phyloP scores from a whole-genome alignment of 1,284 basidiomycete species.

The Apiotrichum gamsii region DNA sequence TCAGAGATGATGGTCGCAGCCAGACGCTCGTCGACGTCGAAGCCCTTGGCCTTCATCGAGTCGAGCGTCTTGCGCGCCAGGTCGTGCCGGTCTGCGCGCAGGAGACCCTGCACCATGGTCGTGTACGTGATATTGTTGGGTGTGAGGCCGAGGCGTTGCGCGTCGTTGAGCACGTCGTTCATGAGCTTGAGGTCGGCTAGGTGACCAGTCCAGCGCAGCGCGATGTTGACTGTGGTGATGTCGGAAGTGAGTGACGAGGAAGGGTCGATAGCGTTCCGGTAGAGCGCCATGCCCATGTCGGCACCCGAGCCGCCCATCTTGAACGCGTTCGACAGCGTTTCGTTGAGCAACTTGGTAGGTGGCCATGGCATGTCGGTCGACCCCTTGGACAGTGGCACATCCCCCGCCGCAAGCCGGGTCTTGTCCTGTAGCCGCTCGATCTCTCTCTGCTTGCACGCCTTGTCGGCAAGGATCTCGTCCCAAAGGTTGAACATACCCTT shows the following conservation, averaged over 20 bases:
- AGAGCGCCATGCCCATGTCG: constrained; percentile 31
- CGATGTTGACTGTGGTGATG: constrained; percentile 68
- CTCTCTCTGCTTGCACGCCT: constrained; percentile 10
- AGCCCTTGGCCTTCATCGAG: constrained; percentile 66
- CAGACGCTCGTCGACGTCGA: constrained; percentile 63
- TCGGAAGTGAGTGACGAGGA: constrained; percentile 52
- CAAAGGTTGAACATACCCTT: constrained; percentile 28
- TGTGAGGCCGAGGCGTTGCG: constrained; percentile 50
- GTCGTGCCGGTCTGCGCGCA: constrained; percentile 61
- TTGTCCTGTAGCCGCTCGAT: no score
- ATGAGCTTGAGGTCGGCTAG: constrained; percentile 58
- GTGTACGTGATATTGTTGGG: constrained; percentile 77
- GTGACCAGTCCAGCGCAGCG: constrained; percentile 61
- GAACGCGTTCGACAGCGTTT: constrained; percentile 36
- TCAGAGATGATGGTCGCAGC: constrained; percentile 68
- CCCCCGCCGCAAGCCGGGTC: no score
- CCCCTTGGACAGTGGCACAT: no score
- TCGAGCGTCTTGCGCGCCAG: constrained; percentile 58
- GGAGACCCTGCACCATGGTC: constrained; percentile 65
- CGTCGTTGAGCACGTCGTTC: constrained; percentile 57
- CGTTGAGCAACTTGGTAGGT: constrained; percentile 38
- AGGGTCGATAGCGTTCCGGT: constrained; percentile 28
- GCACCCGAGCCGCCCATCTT: constrained; percentile 28
- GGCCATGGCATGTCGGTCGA: no score
- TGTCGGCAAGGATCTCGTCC: constrained; percentile 36